phyloP scores from a whole-genome alignment of 345 rosid genomes.

The Rhizophora apiculata region DNA sequence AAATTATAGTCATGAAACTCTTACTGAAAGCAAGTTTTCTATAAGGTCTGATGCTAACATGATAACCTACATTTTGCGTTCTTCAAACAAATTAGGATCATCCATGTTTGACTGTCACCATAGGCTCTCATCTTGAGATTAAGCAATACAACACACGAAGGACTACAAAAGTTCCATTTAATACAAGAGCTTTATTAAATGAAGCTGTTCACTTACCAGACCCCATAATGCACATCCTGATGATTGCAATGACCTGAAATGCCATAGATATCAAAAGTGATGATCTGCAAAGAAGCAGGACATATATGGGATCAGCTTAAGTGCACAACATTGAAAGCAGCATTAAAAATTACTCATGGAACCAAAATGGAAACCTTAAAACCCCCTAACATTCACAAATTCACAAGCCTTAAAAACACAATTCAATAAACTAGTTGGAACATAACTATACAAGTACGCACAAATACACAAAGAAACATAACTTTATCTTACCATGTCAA shows the following conservation, averaged over 20 bases:
- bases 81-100: too few species aligned
- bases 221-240: slow-evolving; percentile 62
- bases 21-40: too few species aligned
- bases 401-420: neutral
- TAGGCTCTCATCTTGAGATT: neutral
- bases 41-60: too few species aligned
- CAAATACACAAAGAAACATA: neutral
- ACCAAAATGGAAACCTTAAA: neutral
- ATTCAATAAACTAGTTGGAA: neutral
- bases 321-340: neutral
- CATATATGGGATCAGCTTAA: slow-evolving; percentile 1
- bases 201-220: slow-evolving; percentile 38
- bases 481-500: slow-evolving; percentile 51
- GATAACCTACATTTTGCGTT: neutral
- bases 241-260: slow-evolving; percentile 91
- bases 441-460: neutral
- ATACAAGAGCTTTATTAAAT: neutral
- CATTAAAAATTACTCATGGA: neutral
- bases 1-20: too few species aligned
- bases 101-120: neutral
- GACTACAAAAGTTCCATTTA: neutral
- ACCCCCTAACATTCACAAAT: neutral
- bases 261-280: slow-evolving; percentile 73
- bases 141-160: neutral
- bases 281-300: slow-evolving; percentile 43